Evolutionary conservation across 2,329 filamentous ascomycete genomes (phyloP).

Genomic region (Harringtonia aguacate): DNA sequence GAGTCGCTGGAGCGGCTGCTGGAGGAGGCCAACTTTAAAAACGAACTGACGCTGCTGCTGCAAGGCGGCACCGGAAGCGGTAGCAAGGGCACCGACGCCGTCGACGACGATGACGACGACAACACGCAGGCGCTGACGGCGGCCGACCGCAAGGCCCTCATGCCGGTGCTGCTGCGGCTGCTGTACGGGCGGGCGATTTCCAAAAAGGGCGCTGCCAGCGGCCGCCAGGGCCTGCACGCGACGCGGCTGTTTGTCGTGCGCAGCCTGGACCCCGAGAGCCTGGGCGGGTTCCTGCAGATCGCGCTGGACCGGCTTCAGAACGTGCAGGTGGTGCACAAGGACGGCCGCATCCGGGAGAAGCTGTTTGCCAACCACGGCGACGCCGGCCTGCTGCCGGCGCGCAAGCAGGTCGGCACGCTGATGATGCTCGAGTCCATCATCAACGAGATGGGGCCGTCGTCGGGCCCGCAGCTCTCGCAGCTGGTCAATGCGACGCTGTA

Average conservation of each 20-base stretch:
- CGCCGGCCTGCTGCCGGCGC: conserved; percentile 40
- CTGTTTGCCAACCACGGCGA: conserved; percentile 35
- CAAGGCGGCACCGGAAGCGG: too few species aligned
- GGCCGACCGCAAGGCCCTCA: conserved; percentile 60
- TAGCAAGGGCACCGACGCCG: not conserved
- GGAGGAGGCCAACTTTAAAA: conserved; percentile 84
- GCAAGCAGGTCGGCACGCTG: conserved; percentile 82
- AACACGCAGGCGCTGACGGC: conserved; percentile 45
- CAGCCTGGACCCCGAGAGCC: conserved; percentile 61
- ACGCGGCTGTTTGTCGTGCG: conserved; percentile 74
- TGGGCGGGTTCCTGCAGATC: conserved; percentile 74
- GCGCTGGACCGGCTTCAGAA: conserved; percentile 60
- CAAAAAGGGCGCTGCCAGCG: conserved; percentile 65
- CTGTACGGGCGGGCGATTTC: conserved; percentile 85
- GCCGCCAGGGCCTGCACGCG: conserved; percentile 69
- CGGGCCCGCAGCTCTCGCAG: conserved; percentile 54
- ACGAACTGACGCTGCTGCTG: conserved; percentile 84
- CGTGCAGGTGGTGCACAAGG: conserved; percentile 42
- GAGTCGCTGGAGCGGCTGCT: conserved; percentile 79
- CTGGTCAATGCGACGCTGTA: conserved; percentile 72
- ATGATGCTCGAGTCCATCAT: conserved; percentile 88
- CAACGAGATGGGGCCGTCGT: conserved; percentile 67
- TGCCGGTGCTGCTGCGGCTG: conserved; percentile 78
- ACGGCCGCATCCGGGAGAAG: conserved; percentile 33
- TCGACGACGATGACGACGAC: conserved; percentile 1